Evolutionary conservation across 768 basidiomycete genomes (phyloP), one percentile per base, ranked within the genome.

Genomic region (Phanerodontia chrysosporium): DNA sequence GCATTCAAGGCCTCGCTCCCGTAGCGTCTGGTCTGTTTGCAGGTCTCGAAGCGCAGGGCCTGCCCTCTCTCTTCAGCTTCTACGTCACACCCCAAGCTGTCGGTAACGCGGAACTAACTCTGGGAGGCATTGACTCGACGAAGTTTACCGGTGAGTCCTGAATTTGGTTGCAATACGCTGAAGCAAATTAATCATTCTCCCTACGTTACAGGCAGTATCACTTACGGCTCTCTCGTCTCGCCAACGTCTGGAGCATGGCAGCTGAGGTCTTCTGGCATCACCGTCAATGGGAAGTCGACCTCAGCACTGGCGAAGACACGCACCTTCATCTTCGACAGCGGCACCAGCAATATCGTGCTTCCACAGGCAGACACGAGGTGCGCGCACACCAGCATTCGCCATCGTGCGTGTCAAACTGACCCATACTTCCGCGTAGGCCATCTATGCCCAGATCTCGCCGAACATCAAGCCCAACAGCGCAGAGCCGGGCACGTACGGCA

Each of bases 391-490:
- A n/a, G n/a, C n/a, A n/a, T n/a, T n/a, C n/a, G n/a, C n/a, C n/a
- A n/a, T n/a, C n/a, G n/a, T n/a, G n/a, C n/a, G n/a, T n/a, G n/a
- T n/a, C n/a, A n/a, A n/a, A n/a, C n/a, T n/a, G n/a, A n/a, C n/a
- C n/a, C n/a, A n/a, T n/a, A 18, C 12, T 24, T 55, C 18, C 14
- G 2, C 53, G n/a, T n/a, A 83, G 79, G 81, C 80, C 9, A 80
- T 84, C 56, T 81, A 84, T 64, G 76, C 82, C 27, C 73, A 81
- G 61, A 83, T 85, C 56, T 84, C 83, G n/a, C 76, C 81, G 30
- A 70, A 80, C 62, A 83, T 85, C 68, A 69, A 79, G 61, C 77
- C 83, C 14, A 80, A 79, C 65, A 60, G 72, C 8, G 75, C 72
- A n/a, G 80, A 81, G 63, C 75, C 80, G 39, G 82, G 83, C 21